Conservation (phyloP, 441 rosid genomes). For the Theobroma grandiflorum region DNA sequence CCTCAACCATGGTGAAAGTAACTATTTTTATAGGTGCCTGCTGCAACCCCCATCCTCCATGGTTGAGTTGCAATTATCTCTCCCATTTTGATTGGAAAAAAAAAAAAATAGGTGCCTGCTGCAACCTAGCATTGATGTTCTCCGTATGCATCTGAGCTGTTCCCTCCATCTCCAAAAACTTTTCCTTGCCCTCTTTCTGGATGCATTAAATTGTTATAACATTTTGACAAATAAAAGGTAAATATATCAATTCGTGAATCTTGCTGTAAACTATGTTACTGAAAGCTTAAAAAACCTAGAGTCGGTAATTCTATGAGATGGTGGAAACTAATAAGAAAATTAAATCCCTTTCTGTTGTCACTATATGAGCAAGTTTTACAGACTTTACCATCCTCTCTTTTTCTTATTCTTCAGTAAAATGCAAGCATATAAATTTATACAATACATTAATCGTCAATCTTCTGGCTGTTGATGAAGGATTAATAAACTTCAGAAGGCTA, state of each 20-base stretch:
- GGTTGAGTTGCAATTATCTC: too few relatives aligned
- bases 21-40: too few relatives aligned
- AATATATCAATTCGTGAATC: too few relatives aligned
- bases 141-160: background rate
- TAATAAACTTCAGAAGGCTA: constrained; percentile 24
- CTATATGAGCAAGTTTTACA: background rate
- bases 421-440: background rate
- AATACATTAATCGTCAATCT: background rate
- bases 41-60: background rate
- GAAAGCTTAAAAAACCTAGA: too few relatives aligned
- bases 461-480: background rate
- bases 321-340: too few relatives aligned
- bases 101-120: too few relatives aligned
- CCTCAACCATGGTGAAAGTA: too few relatives aligned
- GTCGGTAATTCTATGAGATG: background rate
- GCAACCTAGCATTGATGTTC: background rate
- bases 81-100: too few relatives aligned
- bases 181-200: background rate
- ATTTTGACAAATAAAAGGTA: too few relatives aligned
- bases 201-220: background rate
- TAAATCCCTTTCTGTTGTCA: background rate
- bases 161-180: background rate
- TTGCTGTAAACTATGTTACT: too few relatives aligned
- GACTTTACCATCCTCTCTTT: background rate
- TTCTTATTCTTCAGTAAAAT: background rate